Evolutionary conservation across 768 basidiomycete genomes (phyloP).

Genomic region (Lactarius trivialis): DNA sequence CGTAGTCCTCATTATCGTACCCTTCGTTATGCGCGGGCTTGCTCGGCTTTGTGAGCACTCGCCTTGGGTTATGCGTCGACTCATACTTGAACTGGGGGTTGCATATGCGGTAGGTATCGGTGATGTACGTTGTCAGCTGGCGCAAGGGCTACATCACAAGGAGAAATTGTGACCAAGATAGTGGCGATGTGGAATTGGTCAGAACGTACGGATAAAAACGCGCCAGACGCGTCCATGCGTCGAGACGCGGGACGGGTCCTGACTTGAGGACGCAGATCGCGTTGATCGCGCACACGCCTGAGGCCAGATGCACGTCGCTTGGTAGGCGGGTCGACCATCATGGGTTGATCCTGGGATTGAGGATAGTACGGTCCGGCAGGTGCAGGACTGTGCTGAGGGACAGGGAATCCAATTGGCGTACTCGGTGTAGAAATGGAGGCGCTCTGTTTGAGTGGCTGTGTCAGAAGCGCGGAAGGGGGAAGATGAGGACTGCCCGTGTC

Average conservation of each 20-base stretch:
- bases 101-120: slow-evolving; percentile 90
- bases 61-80: slow-evolving; percentile 86
- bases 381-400: slow-evolving; percentile 43
- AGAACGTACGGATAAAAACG: slow-evolving; percentile 71
- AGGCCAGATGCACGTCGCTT: slow-evolving; percentile 72
- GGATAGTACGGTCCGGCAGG: slow-evolving; percentile 45
- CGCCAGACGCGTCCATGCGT: slow-evolving; percentile 69
- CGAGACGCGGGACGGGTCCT: slow-evolving; percentile 58
- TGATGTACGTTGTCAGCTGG: slow-evolving; percentile 76
- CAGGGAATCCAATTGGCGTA: slow-evolving; percentile 65
- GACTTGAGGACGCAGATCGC: slow-evolving; percentile 72
- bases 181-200: background rate
- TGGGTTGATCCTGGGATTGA: slow-evolving; percentile 50
- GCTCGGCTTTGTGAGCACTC: slow-evolving; percentile 96
- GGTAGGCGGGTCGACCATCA: slow-evolving; percentile 61
- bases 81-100: slow-evolving; percentile 96
- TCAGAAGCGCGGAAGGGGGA: slow-evolving; percentile 45
- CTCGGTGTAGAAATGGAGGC: slow-evolving; percentile 58
- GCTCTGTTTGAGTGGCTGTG: slow-evolving; percentile 42
- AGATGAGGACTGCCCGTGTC: slow-evolving; percentile 60
- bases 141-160: slow-evolving; percentile 43
- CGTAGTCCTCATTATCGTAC: slow-evolving; percentile 97
- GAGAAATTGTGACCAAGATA: slow-evolving; percentile 19
- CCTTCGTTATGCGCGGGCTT: slow-evolving; percentile 95
- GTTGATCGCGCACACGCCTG: slow-evolving; percentile 65